Evolutionary conservation across 495 filamentous ascomycete species (phyloP).

Genomic region (Aspergillus coremiiformis): DNA sequence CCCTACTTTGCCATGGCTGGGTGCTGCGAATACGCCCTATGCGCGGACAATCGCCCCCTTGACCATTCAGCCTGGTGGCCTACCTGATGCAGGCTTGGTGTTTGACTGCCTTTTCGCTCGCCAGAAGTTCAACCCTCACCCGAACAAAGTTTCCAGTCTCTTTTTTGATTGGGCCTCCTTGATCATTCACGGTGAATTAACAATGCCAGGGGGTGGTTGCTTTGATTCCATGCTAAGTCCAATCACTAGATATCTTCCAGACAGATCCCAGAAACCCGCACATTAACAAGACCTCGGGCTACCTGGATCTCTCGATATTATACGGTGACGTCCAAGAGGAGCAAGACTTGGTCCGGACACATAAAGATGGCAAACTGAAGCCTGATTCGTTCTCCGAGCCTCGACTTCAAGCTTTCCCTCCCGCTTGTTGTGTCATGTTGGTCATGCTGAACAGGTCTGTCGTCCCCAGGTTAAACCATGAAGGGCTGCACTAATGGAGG

Average conservation of each 20-base stretch:
- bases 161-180: conserved; percentile 54
- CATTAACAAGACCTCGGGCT: conserved; percentile 50
- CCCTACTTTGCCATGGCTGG: conserved; percentile 48
- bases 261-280: conserved; percentile 47
- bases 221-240: conserved; percentile 2
- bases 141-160: conserved; percentile 51
- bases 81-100: conserved; percentile 47
- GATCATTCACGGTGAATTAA: conserved; percentile 44
- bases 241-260: conserved; percentile 46
- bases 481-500: neutral
- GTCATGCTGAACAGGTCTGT: conserved; percentile 46
- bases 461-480: neutral
- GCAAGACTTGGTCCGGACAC: conserved; percentile 49
- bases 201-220: neutral
- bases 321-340: conserved; percentile 52
- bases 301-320: conserved; percentile 52
- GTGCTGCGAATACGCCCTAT: conserved; percentile 50
- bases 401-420: conserved; percentile 48
- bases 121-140: conserved; percentile 46
- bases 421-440: conserved; percentile 49
- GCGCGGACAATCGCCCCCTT: conserved; percentile 46
- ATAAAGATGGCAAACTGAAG: conserved; percentile 51
- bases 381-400: conserved; percentile 51
- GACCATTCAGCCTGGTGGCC: conserved; percentile 43
- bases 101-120: conserved; percentile 50